Percentiles rank a stretch among this genome's conserved stretches.
Evolutionary conservation across 495 filamentous ascomycete genomes (phyloP).

Genomic region (Xylaria castorea): DNA sequence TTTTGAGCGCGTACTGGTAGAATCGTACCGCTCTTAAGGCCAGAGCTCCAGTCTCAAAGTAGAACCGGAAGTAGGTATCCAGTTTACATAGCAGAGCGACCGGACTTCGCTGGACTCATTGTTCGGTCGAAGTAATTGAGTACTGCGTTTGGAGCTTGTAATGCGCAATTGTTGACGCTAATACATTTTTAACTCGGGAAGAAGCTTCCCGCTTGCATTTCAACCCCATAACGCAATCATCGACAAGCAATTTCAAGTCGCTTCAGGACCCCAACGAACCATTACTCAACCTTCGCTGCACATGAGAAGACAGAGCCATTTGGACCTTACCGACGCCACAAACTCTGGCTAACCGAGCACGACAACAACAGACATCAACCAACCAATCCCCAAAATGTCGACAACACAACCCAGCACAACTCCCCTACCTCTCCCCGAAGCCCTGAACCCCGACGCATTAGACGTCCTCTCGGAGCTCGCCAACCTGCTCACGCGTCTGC

Average conservation of each 20-base stretch:
- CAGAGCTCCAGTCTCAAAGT: not conserved
- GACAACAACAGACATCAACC: not conserved
- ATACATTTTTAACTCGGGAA: not conserved
- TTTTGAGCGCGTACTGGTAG: not conserved
- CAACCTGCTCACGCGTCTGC: conserved; percentile 75
- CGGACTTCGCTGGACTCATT: not conserved
- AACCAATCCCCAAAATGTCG: conserved; percentile 36
- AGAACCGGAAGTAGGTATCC: not conserved
- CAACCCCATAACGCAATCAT: not conserved
- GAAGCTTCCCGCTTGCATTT: not conserved
- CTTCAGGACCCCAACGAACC: not conserved
- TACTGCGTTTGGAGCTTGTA: not conserved
- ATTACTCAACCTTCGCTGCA: not conserved
- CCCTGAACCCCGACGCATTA: conserved; percentile 68
- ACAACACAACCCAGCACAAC: conserved; percentile 43
- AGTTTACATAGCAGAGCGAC: not conserved
- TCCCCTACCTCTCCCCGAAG: conserved; percentile 44
- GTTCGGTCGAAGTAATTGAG: not conserved
- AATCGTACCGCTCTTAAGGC: not conserved
- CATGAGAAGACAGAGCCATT: not conserved
- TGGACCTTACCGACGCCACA: not conserved
- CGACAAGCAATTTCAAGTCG: not conserved
- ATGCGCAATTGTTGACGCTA: not conserved
- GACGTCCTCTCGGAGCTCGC: conserved; percentile 86
- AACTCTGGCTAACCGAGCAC: not conserved